Conservation (phyloP, 495 filamentous ascomycete genomes). For the Penicillium argentinense region DNA sequence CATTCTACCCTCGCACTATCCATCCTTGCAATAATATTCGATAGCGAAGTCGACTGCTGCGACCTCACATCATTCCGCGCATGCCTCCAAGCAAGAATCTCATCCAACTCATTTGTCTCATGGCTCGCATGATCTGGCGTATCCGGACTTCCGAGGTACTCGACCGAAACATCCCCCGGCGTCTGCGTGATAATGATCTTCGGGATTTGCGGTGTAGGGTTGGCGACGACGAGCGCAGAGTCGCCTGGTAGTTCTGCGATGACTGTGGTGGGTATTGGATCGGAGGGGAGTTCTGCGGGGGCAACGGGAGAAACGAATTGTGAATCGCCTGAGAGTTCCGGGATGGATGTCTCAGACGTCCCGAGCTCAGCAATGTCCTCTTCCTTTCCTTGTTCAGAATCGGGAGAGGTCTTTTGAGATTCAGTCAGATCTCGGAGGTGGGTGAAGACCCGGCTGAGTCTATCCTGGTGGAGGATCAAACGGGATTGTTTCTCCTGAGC, state of each 20-base stretch:
- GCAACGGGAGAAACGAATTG: not conserved
- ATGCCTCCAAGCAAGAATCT: constrained; percentile 9
- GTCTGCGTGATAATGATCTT: constrained; percentile 14
- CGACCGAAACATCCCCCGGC: constrained; percentile 1
- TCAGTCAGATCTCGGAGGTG: constrained; percentile 2
- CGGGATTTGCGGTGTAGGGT: not conserved
- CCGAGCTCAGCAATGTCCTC: not conserved
- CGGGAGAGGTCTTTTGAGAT: not conserved
- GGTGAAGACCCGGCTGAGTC: constrained; percentile 6
- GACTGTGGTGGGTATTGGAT: not conserved
- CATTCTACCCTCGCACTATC: constrained; percentile 5
- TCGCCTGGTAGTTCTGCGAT: constrained; percentile 11
- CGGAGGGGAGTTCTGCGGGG: not conserved
- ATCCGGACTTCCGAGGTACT: constrained; percentile 1
- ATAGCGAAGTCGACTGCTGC: constrained; percentile 14
- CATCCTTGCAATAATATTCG: constrained; percentile 14
- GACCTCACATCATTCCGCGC: constrained; percentile 11
- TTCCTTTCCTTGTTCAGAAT: not conserved
- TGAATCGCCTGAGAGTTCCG: not conserved
- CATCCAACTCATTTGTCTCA: constrained; percentile 11
- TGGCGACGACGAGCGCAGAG: not conserved
- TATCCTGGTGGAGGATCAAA: constrained; percentile 7
- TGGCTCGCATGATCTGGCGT: not conserved
- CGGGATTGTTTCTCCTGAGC: constrained; percentile 7
- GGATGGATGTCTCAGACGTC: not conserved